Base-by-base conservation (phyloP, 2,329 filamentous ascomycete species). In the Scytalidium lignicola region DNA sequence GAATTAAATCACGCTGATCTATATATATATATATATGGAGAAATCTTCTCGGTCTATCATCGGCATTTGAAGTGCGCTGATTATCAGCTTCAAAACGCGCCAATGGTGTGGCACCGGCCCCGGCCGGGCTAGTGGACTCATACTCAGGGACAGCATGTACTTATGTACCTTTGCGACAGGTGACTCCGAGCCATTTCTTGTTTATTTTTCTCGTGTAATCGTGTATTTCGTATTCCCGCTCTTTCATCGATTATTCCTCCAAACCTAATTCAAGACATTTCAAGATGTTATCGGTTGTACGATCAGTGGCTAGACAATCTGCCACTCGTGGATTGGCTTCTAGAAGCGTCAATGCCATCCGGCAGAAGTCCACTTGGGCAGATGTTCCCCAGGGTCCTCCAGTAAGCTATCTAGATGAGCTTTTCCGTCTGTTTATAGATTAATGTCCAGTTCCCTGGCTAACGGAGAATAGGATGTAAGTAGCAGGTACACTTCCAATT, bases 311-410 rank as follows among this genome's bases (percentile, higher is more conserved):
- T 65, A 73, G 79, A 61, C 74, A 73, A 64, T 73, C 69, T 41
- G 53, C 62, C 42, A 49, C 57, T 32, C 58, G 55, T 32, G 51
- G 56, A 50, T 40, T 58, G 45, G 54, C 57, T 46, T 49, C 57
- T 8, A 53, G 58, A 54, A 56, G 51, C 53, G 54, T 51, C 41
- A 49, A 55, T 46, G 60, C 55, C 43, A 46, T 55, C 43, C 58
- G 63, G 46, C 54, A 58, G 56, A 60, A 61, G 60, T 96, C 90
- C 53, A 88, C 87, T 59, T 97, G 92, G 91, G 82, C 88, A 66
- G 86, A 88, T 65, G 90, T 97, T 49, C 86, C 89, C 59, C 89
- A 96, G 74, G 92, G 92, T 57, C 92, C 92, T 80, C 91, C 92
- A 67, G 90, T 93, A 82, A 73, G 87, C 81, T 55, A 48, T 32